Evolutionary conservation across 768 basidiomycete species (phyloP).

Genomic region (Termitomyces sp.): DNA sequence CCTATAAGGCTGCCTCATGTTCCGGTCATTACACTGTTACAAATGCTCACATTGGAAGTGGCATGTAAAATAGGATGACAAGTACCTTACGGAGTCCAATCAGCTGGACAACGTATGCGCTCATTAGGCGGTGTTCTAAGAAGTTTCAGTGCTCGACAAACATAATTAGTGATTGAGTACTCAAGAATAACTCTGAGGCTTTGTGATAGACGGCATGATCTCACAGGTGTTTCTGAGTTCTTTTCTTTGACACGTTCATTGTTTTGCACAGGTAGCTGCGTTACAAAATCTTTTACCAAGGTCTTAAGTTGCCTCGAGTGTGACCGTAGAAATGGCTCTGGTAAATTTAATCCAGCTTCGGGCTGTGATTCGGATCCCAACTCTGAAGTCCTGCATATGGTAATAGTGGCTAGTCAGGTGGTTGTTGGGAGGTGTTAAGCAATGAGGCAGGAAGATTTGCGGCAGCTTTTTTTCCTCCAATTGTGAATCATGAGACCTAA

Average conservation of each 20-base stretch:
- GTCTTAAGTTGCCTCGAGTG: not conserved
- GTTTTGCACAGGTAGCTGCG: too few species aligned
- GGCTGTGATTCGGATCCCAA: not conserved
- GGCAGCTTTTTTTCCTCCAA: not conserved
- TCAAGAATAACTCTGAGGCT: not conserved
- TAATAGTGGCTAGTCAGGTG: not conserved
- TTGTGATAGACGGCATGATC: not conserved
- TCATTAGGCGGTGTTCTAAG: not conserved
- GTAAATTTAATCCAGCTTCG: not conserved
- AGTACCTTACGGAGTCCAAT: not conserved
- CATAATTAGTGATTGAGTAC: not conserved
- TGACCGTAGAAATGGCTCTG: not conserved
- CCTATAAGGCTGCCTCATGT: not conserved
- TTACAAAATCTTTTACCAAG: too few species aligned
- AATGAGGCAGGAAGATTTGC: not conserved
- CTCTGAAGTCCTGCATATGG: not conserved
- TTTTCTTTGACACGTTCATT: not conserved
- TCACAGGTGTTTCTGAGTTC: not conserved
- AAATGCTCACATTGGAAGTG: not conserved
- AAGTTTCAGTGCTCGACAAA: not conserved
- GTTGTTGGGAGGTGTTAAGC: not conserved
- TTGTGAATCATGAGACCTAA: not conserved
- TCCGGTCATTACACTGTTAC: too few species aligned
- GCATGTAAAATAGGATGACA: not conserved
- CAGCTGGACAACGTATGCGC: not conserved